A percentile compares a stretch with the other conserved stretches of the same genome.
Evolutionary conservation across 164 flowering plant species (phyloP).

Genomic region (Stephania japonica): DNA sequence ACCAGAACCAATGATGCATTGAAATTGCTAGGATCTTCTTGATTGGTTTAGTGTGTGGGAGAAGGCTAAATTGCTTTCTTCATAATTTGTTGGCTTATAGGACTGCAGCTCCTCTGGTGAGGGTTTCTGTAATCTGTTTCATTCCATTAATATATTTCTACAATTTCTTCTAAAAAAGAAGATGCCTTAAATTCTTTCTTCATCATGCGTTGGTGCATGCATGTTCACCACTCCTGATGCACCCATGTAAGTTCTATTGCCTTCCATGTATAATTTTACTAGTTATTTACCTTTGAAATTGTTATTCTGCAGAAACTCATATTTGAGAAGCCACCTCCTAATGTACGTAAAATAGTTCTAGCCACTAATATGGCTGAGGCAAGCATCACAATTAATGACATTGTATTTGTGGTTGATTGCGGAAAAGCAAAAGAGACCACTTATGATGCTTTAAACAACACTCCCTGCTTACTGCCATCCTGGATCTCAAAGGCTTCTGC

Average conservation of each 20-base stretch:
- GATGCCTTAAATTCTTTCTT: background rate
- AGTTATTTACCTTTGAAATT: conserved; percentile 3
- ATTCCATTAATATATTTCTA: too few species aligned
- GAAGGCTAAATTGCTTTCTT: too few species aligned
- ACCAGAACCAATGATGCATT: background rate
- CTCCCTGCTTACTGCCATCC: conserved; percentile 95
- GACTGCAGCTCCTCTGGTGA: too few species aligned
- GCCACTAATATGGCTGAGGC: conserved; percentile 99
- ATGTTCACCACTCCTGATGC: background rate
- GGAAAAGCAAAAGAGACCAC: conserved; percentile 99
- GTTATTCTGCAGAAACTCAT: conserved; percentile 67
- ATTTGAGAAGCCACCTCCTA: conserved; percentile 85
- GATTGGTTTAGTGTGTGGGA: too few species aligned
- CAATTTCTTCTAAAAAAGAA: too few species aligned
- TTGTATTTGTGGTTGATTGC: conserved; percentile 96
- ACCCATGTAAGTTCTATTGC: background rate
- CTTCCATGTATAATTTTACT: background rate
- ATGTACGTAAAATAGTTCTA: conserved; percentile 88
- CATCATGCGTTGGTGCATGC: background rate
- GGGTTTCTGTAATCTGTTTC: too few species aligned
- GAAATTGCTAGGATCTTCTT: background rate
- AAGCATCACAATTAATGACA: conserved; percentile 94
- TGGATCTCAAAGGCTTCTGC: conserved; percentile 99
- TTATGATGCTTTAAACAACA: conserved; percentile 97
- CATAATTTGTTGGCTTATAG: too few species aligned